These are phyloP conservation scores for Hansfordia pulvinata DNA, from an alignment of 2,329 filamentous ascomycete genomes.

Conservation along the genomic window DNA sequence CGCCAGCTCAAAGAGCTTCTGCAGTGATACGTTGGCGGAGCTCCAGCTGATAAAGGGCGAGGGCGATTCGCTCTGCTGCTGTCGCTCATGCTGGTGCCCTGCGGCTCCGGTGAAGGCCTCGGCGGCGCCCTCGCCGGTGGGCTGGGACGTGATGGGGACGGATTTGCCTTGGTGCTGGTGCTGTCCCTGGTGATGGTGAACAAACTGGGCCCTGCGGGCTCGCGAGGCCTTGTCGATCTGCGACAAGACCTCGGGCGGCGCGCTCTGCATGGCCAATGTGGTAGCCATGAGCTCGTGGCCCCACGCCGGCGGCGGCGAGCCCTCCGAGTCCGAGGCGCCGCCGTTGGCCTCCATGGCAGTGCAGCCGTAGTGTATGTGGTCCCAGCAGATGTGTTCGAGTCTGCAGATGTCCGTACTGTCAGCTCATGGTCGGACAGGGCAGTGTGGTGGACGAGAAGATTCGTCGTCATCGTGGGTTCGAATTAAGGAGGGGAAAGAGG, in stretches of 20 bases:
- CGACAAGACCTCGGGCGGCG: conserved; percentile 6
- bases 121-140: no score
- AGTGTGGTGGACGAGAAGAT: background rate
- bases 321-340: no score
- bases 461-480: no score
- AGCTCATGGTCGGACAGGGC: conserved; percentile 2
- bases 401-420: conserved; percentile 13
- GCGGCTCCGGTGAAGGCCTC: no score
- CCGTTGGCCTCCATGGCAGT: no score
- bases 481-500: no score
- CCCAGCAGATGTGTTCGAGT: conserved; percentile 38
- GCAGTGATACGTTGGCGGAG: no score
- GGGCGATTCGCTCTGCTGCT: no score
- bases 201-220: no score
- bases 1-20: conserved; percentile 29
- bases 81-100: background rate
- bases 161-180: background rate
- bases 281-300: conserved; percentile 16
- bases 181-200: conserved; percentile 1
- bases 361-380: conserved; percentile 20
- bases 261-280: conserved; percentile 12
- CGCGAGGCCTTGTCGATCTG: no score
- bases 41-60: no score
- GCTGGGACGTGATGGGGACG: background rate
- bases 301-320: no score